These are phyloP conservation scores for Zostera marina DNA, from an alignment of 116 monocot species.

Conservation along the genomic window DNA sequence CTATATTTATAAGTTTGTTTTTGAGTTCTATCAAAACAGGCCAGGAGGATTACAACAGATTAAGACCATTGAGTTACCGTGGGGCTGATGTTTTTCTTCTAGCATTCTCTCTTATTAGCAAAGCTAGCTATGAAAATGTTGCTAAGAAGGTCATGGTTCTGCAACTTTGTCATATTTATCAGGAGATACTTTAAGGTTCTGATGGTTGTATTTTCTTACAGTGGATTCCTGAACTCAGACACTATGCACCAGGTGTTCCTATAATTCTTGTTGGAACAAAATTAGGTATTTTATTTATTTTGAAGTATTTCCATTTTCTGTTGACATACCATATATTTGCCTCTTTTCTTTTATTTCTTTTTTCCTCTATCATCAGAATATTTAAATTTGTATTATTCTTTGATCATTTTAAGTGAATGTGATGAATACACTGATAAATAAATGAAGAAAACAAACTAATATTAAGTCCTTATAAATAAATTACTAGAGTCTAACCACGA, in stretches of 20 bases:
- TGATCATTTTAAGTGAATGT: too few species aligned
- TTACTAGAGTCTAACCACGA: too few species aligned
- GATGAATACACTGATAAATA: too few species aligned
- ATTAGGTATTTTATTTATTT: constrained; percentile 27
- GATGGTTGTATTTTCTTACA: constrained; percentile 8
- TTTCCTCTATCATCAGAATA: too few species aligned
- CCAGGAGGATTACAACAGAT: constrained; percentile 13
- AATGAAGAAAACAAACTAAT: too few species aligned
- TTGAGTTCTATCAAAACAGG: constrained; percentile 4
- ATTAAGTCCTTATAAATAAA: too few species aligned
- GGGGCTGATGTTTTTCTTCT: constrained; percentile 14
- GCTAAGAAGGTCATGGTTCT: constrained; percentile 10
- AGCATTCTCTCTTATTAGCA: constrained; percentile 14
- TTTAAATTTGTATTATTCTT: too few species aligned
- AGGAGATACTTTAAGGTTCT: background rate
- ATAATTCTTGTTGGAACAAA: constrained; percentile 76
- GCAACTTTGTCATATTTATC: background rate
- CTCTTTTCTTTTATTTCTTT: too few species aligned
- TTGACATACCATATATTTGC: background rate
- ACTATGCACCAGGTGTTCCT: constrained; percentile 63
- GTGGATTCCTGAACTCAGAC: constrained; percentile 78
- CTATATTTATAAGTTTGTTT: background rate
- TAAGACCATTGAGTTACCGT: constrained; percentile 12
- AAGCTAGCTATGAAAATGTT: constrained; percentile 13
- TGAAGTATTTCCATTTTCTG: background rate